Evolutionary conservation across 352 stramenopile genomes (phyloP).

Genomic region (Globisporangium heterothallicum): DNA sequence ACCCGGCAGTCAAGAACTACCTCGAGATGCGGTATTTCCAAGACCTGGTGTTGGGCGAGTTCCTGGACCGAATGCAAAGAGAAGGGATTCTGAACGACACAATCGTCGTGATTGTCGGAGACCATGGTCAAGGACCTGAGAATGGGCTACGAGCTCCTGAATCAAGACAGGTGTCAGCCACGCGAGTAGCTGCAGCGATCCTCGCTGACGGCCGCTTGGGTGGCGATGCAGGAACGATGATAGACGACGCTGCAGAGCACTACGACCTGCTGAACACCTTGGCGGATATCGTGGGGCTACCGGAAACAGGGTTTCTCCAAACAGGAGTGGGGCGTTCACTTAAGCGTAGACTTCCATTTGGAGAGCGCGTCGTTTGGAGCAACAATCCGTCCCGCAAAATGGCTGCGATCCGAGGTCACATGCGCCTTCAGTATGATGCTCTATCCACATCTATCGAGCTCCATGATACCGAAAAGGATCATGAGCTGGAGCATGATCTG

Average conservation of each 20-base stretch:
- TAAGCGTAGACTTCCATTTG: constrained; percentile 29
- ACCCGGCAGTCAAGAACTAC: constrained; percentile 27
- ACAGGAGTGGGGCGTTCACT: constrained; percentile 35
- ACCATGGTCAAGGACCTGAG: constrained; percentile 44
- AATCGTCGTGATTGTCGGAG: constrained; percentile 47
- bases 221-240: constrained; percentile 17
- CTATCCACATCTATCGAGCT: constrained; percentile 28
- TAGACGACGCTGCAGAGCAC: constrained; percentile 28
- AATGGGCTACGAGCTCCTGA: constrained; percentile 24
- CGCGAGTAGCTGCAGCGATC: constrained; percentile 24
- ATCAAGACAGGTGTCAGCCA: constrained; percentile 23
- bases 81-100: constrained; percentile 43
- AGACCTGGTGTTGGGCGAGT: constrained; percentile 39
- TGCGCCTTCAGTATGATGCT: constrained; percentile 38
- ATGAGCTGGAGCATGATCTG: constrained; percentile 31
- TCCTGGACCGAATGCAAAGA: constrained; percentile 40
- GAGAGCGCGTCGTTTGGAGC: constrained; percentile 34
- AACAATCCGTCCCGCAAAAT: constrained; percentile 52
- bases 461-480: constrained; percentile 32
- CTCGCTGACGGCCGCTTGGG: constrained; percentile 32
- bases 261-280: constrained; percentile 40
- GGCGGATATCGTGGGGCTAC: constrained; percentile 33
- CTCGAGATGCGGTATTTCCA: constrained; percentile 46
- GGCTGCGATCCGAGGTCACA: constrained; percentile 28
- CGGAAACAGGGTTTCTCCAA: constrained; percentile 25